Evolutionary conservation across 1,139 yeast species (phyloP).

Genomic region (Geotrichum citri-aurantii): DNA sequence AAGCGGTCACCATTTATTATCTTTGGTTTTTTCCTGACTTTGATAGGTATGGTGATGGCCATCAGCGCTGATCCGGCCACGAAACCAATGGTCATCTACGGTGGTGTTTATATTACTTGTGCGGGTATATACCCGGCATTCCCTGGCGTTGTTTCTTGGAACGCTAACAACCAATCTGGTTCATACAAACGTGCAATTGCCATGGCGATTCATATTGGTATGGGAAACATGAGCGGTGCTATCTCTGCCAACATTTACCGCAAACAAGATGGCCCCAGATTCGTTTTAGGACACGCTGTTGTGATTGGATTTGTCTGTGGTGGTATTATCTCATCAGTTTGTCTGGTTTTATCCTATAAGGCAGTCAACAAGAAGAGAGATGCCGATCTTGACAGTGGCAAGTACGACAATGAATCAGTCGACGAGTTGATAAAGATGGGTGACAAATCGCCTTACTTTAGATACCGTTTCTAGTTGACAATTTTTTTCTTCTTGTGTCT

Average conservation of each 20-base stretch:
- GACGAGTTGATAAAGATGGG: conserved; percentile 34
- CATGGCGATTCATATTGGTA: conserved; percentile 40
- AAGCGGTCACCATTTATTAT: conserved; percentile 36
- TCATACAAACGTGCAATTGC: conserved; percentile 39
- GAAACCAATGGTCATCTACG: conserved; percentile 28
- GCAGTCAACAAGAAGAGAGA: conserved; percentile 27
- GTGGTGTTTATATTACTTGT: conserved; percentile 36
- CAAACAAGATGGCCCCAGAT: conserved; percentile 33
- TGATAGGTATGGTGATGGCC: conserved; percentile 35
- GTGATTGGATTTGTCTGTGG: conserved; percentile 22
- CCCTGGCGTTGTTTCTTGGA: conserved; percentile 39
- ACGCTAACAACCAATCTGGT: conserved; percentile 38
- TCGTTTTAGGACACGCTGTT: conserved; percentile 33
- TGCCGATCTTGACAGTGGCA: conserved; percentile 27
- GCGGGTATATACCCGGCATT: conserved; percentile 37
- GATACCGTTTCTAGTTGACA: conserved; percentile 2
- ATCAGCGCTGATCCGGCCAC: conserved; percentile 19
- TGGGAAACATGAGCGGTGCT: conserved; percentile 41
- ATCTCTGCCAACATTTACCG: conserved; percentile 37
- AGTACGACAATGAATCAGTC: conserved; percentile 28
- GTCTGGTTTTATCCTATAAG: conserved; percentile 23
- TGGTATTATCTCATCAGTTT: conserved; percentile 18
- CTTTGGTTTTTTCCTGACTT: conserved; percentile 28
- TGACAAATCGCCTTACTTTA: conserved; percentile 27
- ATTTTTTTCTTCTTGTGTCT: neutral